A percentile compares a stretch with the other conserved stretches of the same genome.
These are phyloP conservation scores for Rhododendron simsii DNA, from an alignment of 148 eudicot genomes.

Conservation along the genomic window DNA sequence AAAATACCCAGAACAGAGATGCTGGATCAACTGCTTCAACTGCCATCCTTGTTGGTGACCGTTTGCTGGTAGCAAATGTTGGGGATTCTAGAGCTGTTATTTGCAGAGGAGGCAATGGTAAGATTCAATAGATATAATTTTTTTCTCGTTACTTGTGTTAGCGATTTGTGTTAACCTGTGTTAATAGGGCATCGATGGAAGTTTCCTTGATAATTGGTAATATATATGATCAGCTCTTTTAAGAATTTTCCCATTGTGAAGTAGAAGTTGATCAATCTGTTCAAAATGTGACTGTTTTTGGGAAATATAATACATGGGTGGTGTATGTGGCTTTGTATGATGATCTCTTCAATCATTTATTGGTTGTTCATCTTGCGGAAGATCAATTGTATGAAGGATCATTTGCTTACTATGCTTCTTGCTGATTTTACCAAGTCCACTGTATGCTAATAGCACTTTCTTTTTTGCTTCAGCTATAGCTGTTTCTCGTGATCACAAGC, in stretches of 20 bases:
- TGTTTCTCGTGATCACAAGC: constrained; percentile 98
- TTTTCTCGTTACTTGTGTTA: not conserved
- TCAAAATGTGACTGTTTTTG: not conserved
- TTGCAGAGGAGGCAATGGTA: constrained; percentile 87
- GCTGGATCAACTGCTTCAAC: constrained; percentile 99
- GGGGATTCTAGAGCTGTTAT: constrained; percentile 98
- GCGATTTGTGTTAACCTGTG: not conserved
- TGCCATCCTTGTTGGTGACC: constrained; percentile 95
- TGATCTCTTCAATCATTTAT: not conserved
- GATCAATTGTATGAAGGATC: not conserved
- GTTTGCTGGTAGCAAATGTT: constrained; percentile 92
- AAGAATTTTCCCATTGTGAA: not conserved
- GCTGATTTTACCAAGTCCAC: not conserved
- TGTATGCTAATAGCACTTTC: not conserved
- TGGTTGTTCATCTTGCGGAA: not conserved
- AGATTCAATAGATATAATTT: not conserved
- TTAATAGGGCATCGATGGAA: not conserved
- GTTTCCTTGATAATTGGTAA: not conserved
- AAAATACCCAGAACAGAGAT: constrained; percentile 77
- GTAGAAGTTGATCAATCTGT: not conserved
- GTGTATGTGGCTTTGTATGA: not conserved
- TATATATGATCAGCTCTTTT: not conserved
- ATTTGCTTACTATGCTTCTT: not conserved
- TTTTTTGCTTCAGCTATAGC: constrained; percentile 67
- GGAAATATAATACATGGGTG: not conserved